Evolutionary conservation across 768 basidiomycete genomes (phyloP), one percentile per base, ranked within the genome.

Genomic region (Tulasnella sp.): DNA sequence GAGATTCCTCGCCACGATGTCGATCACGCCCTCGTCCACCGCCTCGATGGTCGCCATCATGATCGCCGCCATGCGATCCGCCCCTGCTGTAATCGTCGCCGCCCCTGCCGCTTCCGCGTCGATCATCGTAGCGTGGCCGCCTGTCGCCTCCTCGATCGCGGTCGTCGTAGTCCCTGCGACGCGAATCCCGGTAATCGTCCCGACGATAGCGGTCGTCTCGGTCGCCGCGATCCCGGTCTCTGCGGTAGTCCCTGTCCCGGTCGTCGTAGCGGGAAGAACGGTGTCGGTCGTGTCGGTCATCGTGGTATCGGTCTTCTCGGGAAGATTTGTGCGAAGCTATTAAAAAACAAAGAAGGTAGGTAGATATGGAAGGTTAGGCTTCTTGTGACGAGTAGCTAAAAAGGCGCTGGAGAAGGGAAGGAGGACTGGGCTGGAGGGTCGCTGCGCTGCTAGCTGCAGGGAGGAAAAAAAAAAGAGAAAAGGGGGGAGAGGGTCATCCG

Each of bases 171-270:
- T 82, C 81, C 37, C 81, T 80, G n/a, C 81, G 60, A 24, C 74
- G 74, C 31, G 79, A 80, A 34, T 37, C 46, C 34, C 75, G 1
- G 24, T 76, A 58, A 80, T 88, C 87, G 80, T 89, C 88, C 50
- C 90, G 86, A 78, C 92, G 89, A 82, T 92, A 89, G 74, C 92
- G 89, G 77, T 92, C 88, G 82, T 85, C 82, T n/a, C 80, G 73
- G 44, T 79, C 75, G n/a, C 81, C 76, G 16, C 64, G 60, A 37
- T 80, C 80, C 31, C 75, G 31, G 54, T 78, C 78, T 24, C 76
- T 31, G 60, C 83, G 78, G 40, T 80, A 74, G 34, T 72, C 60
- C 8, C 60, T 64, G 28, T 83, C 82, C 7, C 82, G 82, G n/a
- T 83, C 86, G 69, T 85, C 82, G 81, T 86, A 84, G 60, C 86